Evolutionary conservation across 2,329 filamentous ascomycete genomes (phyloP), one percentile per base, ranked within the genome.

Genomic region (Elsinoe batatas): DNA sequence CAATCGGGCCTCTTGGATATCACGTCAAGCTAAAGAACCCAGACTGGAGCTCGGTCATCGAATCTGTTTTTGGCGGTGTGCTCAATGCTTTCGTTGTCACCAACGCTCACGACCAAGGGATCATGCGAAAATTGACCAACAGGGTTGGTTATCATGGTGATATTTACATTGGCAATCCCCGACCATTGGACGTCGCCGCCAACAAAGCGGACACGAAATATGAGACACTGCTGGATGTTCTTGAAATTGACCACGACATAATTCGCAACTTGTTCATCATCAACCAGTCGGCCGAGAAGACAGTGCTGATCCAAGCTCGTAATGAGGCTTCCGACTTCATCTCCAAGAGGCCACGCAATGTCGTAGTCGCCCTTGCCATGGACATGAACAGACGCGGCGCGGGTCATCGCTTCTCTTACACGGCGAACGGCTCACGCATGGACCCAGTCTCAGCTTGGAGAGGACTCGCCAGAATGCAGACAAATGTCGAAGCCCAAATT

Each of bases 251-350:
- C 58, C 82, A 91, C 61, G 80, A 87, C 17, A 71, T 87, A 42
- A 84, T 96, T 17, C 83, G 83, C 50, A 86, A 89, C 58, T 84
- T 90, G 58, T 74, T 97, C 46, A 85, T 98, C 64, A 93, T 97
- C 67, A 85, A 84, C 59, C 79, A 89, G 62, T 72, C 74, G 5
- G 88, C 96, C 53, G 93, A 98, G 59, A 91, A 96, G 68, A 82
- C 85, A 6, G 80, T 95, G 5, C 75, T 98, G 0, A 82, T 96
- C 54, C 76, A 83, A 56, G 76, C 84, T 30, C 76, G 87, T 26
- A 69, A 76, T 1, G 79, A 88, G 56, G 93, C 85, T 1, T 76
- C 84, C 42, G 72, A 76, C 3, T 79, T 87, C 44, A 87, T 95
- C 79, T 81, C 85, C 54, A 76, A 74, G 38, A 74, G 74, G n/a